phyloP scores from a whole-genome alignment of 495 filamentous ascomycete genomes.

The Alectoria sarmentosa region DNA sequence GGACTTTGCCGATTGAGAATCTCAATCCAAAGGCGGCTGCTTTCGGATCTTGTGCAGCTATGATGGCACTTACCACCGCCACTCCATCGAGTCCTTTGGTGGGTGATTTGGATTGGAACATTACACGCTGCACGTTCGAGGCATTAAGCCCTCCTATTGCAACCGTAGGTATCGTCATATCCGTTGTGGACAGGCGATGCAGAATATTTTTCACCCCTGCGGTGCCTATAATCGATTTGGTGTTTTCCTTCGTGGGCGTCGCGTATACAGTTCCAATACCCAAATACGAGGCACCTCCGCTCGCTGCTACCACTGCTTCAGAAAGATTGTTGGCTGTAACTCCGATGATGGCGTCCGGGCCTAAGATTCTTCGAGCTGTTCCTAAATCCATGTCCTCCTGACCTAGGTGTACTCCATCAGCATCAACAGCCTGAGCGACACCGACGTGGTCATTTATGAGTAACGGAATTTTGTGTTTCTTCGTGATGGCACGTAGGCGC shows the following conservation, averaged over 20 bases:
- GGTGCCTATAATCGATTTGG: constrained; percentile 74
- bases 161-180: constrained; percentile 51
- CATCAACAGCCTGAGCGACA: constrained; percentile 76
- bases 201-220: constrained; percentile 70
- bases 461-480: constrained; percentile 63
- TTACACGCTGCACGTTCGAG: constrained; percentile 63
- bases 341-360: constrained; percentile 60
- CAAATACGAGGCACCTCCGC: constrained; percentile 75
- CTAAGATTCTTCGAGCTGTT: constrained; percentile 64
- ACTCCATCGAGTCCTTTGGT: constrained; percentile 63
- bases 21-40: constrained; percentile 51
- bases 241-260: constrained; percentile 72
- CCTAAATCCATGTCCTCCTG: constrained; percentile 83
- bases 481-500: constrained; percentile 62
- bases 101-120: constrained; percentile 53
- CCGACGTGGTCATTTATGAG: constrained; percentile 96
- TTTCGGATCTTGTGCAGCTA: constrained; percentile 60
- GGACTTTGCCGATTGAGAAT: constrained; percentile 40
- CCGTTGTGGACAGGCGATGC: constrained; percentile 42
- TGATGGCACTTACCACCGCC: constrained; percentile 84
- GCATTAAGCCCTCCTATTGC: constrained; percentile 86
- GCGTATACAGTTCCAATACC: constrained; percentile 84
- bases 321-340: constrained; percentile 64
- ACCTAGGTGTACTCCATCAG: constrained; percentile 88
- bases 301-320: constrained; percentile 59